These are phyloP conservation scores for Ogataea parapolymorpha DNA, from an alignment of 805 yeast genomes.

Conservation along the genomic window DNA sequence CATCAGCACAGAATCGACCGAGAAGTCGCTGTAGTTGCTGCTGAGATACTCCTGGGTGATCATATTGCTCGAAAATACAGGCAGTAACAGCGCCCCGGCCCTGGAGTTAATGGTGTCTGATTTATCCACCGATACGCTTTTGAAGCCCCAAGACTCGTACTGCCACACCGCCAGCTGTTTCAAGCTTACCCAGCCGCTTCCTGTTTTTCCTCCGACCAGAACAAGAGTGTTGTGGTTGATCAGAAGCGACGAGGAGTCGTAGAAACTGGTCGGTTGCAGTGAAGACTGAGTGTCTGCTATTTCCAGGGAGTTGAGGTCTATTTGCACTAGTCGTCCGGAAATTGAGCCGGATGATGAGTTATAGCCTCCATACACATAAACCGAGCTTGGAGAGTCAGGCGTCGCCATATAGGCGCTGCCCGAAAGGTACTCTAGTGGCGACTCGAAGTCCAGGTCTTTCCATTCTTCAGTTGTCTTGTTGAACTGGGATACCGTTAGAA, in stretches of 20 bases:
- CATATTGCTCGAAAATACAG: slow-evolving; percentile 40
- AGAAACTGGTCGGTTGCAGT: slow-evolving; percentile 54
- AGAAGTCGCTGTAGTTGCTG: slow-evolving; percentile 32
- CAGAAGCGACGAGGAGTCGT: slow-evolving; percentile 45
- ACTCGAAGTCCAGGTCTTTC: slow-evolving; percentile 18
- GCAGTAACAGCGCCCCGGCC: slow-evolving; percentile 49
- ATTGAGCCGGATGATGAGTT: slow-evolving; percentile 24
- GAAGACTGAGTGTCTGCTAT: slow-evolving; percentile 43
- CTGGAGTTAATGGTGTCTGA: slow-evolving; percentile 49
- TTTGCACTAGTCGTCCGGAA: slow-evolving; percentile 42
- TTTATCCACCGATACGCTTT: slow-evolving; percentile 31
- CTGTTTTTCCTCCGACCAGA: slow-evolving; percentile 64
- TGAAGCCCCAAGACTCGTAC: slow-evolving; percentile 65
- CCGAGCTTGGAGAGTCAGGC: slow-evolving; percentile 33
- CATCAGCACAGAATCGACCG: slow-evolving; percentile 43
- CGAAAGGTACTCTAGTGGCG: slow-evolving; percentile 19
- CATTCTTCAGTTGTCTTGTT: slow-evolving; percentile 21
- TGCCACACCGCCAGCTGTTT: slow-evolving; percentile 74
- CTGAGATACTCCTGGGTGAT: slow-evolving; percentile 21
- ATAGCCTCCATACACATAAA: slow-evolving; percentile 57
- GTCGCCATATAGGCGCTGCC: slow-evolving; percentile 44
- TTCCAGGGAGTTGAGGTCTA: slow-evolving; percentile 35
- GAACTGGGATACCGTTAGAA: slow-evolving; percentile 12
- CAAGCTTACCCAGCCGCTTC: slow-evolving; percentile 67
- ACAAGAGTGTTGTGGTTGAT: slow-evolving; percentile 46